Conservation (phyloP, 1,284 basidiomycete genomes). For the Lignosus rhinocerotis region DNA sequence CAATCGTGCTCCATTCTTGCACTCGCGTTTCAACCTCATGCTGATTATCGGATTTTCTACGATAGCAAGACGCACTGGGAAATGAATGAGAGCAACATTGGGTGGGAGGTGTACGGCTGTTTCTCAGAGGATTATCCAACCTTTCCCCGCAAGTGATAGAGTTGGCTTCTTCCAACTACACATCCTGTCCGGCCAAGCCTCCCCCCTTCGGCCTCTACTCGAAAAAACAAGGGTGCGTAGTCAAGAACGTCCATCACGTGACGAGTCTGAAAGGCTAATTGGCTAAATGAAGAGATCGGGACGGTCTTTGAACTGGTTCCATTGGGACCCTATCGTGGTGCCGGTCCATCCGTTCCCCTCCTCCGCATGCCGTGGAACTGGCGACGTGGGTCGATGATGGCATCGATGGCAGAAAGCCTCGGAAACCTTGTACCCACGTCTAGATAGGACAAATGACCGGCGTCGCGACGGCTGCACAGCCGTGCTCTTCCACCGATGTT, state of each 20-base stretch:
- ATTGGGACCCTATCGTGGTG: conserved; percentile 13
- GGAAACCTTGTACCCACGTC: conserved; percentile 11
- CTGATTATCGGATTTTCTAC: conserved; percentile 24
- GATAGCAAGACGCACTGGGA: conserved; percentile 15
- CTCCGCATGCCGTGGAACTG: conserved; percentile 11
- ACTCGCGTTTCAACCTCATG: conserved; percentile 6
- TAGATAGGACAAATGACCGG: conserved; percentile 15
- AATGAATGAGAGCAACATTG: conserved; percentile 17
- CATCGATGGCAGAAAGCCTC: conserved; percentile 16
- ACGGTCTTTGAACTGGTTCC: conserved; percentile 14
- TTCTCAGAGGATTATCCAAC: conserved; percentile 25
- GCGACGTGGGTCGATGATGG: conserved; percentile 8
- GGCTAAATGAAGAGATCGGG: conserved; percentile 19
- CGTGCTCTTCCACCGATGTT: conserved; percentile 5
- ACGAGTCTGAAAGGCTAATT: conserved; percentile 25
- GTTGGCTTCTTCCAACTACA: conserved; percentile 14
- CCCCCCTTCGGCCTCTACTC: conserved; percentile 1
- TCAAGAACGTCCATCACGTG: conserved; percentile 16
- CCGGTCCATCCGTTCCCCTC: conserved; percentile 6
- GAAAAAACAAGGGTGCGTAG: conserved; percentile 11
- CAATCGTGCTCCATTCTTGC: not conserved
- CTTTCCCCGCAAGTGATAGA: conserved; percentile 24
- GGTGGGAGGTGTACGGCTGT: conserved; percentile 20
- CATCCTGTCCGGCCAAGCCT: conserved; percentile 9
- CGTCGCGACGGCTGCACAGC: conserved; percentile 4